Evolutionary conservation across 2,329 filamentous ascomycete species (phyloP).

Genomic region (Ascochyta clinopodiicola): DNA sequence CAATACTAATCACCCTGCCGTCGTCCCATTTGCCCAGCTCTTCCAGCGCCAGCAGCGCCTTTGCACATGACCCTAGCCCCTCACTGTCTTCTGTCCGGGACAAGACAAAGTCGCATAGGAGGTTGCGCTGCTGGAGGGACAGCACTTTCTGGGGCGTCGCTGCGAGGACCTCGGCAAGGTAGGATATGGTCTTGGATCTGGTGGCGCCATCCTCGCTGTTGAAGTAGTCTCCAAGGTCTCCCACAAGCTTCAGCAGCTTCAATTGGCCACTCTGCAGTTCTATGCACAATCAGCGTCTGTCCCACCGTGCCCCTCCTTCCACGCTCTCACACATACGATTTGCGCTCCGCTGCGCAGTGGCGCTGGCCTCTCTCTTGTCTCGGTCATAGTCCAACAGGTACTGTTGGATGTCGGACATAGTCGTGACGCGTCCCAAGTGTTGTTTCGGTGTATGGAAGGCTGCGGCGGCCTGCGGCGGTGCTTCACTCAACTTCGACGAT

Average conservation of each 20-base stretch:
- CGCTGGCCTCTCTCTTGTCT: conserved; percentile 55
- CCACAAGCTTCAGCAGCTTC: conserved; percentile 67
- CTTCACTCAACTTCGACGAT: conserved; percentile 15
- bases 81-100: conserved; percentile 65
- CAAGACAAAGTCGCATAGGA: conserved; percentile 69
- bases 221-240: conserved; percentile 70
- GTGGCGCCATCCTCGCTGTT: conserved; percentile 68
- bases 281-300: conserved; percentile 41
- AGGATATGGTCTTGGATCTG: conserved; percentile 64
- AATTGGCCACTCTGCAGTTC: conserved; percentile 66
- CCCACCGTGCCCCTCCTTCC: conserved; percentile 22
- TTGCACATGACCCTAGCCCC: conserved; percentile 63
- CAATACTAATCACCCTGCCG: conserved; percentile 60
- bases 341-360: conserved; percentile 53
- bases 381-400: conserved; percentile 59
- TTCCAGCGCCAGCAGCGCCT: conserved; percentile 65
- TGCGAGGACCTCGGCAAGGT: conserved; percentile 59
- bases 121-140: conserved; percentile 64
- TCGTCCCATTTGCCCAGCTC: conserved; percentile 65
- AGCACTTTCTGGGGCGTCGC: conserved; percentile 62
- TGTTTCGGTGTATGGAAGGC: conserved; percentile 6
- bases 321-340: conserved; percentile 37
- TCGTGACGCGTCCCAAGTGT: conserved; percentile 26
- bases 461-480: conserved; percentile 16
- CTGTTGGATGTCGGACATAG: conserved; percentile 60